These are phyloP conservation scores for Diaporthe amygdali DNA, from an alignment of 2,329 filamentous ascomycete genomes.

Conservation along the genomic window DNA sequence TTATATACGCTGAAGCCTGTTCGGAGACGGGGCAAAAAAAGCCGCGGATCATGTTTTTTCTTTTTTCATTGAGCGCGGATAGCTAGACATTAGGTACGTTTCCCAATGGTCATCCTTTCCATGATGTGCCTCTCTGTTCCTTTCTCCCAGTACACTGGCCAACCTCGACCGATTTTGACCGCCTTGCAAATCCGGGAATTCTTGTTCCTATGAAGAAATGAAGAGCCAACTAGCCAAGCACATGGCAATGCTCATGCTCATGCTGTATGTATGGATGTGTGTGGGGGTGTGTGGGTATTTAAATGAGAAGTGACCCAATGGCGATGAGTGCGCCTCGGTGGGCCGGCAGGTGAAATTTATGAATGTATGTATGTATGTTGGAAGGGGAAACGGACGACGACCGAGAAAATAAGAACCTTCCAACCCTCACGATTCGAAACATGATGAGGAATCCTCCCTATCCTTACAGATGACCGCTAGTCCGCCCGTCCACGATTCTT, in stretches of 20 bases:
- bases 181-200: neutral
- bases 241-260: neutral
- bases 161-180: neutral
- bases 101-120: neutral
- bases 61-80: neutral
- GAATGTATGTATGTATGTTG: no score
- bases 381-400: neutral
- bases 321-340: neutral
- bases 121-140: neutral
- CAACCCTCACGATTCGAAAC: neutral
- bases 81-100: slow-evolving; percentile 5
- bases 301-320: neutral
- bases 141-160: neutral
- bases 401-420: neutral
- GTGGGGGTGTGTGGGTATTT: neutral
- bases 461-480: neutral
- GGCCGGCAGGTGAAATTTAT: no score
- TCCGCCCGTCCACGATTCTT: neutral
- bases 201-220: neutral
- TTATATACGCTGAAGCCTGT: no score
- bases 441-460: neutral
- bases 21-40: neutral
- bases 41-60: slow-evolving; percentile 1
- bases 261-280: neutral
- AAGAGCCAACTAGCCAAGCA: neutral